Percentiles rank a stretch among this genome's conserved stretches.
Conservation (phyloP, 371 early-diverging fungal species). For the Basidiobolus heterosporus region DNA sequence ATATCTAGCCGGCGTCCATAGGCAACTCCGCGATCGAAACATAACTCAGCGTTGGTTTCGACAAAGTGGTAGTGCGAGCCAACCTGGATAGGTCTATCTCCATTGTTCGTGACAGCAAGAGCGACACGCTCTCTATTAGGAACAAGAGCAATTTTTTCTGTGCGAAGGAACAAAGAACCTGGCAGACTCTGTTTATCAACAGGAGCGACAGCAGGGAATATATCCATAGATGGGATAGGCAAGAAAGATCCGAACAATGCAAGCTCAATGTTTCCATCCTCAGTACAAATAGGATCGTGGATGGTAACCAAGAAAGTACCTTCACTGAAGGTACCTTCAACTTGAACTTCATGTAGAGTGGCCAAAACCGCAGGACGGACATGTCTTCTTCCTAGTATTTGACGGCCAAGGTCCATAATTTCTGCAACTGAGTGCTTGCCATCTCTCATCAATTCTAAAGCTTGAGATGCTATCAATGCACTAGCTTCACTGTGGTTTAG, state of each 20-base stretch:
- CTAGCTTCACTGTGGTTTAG: constrained; percentile 74
- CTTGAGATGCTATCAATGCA: constrained; percentile 67
- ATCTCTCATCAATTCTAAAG: constrained; percentile 75
- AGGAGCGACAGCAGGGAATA: constrained; percentile 21
- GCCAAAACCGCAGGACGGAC: constrained; percentile 53
- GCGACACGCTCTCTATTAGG: constrained; percentile 40
- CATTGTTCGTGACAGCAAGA: constrained; percentile 68
- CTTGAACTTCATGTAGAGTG: constrained; percentile 62
- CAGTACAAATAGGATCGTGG: constrained; percentile 67
- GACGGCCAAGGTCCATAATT: constrained; percentile 71
- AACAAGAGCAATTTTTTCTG: constrained; percentile 50
- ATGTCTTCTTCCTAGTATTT: constrained; percentile 69
- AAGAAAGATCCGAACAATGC: constrained; percentile 76
- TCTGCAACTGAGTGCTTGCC: constrained; percentile 72
- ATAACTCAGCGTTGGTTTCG: constrained; percentile 61
- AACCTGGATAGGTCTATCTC: constrained; percentile 83
- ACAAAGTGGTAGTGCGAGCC: constrained; percentile 90
- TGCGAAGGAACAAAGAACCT: constrained; percentile 42
- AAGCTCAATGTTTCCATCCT: constrained; percentile 58
- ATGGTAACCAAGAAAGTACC: constrained; percentile 85
- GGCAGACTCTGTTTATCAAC: constrained; percentile 21
- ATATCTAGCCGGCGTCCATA: constrained; percentile 81
- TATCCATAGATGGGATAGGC: constrained; percentile 45
- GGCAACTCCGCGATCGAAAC: constrained; percentile 63
- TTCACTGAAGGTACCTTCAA: constrained; percentile 79